phyloP scores from a whole-genome alignment of 106 monocot genomes.

The Triglochin maritima region DNA sequence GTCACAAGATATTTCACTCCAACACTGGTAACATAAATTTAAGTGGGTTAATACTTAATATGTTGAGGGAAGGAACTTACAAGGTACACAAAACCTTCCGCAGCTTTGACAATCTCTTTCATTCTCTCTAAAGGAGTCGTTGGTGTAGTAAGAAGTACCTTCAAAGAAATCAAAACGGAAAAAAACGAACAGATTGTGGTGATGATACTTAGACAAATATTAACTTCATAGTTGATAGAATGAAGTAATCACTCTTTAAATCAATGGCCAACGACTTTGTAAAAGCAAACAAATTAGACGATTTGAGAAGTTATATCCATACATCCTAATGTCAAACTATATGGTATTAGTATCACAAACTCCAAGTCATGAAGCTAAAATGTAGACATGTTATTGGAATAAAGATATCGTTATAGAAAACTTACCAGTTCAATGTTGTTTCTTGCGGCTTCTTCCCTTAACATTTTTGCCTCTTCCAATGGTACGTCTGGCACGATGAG shows the following conservation, averaged over 20 bases:
- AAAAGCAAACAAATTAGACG: too few species aligned
- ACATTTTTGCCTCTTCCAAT: slow-evolving; percentile 39
- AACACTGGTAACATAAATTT: too few species aligned
- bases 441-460: slow-evolving; percentile 43
- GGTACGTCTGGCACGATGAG: slow-evolving; percentile 69
- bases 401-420: neutral
- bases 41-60: neutral
- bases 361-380: too few species aligned
- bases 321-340: too few species aligned
- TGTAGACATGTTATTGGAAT: too few species aligned
- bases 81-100: slow-evolving; percentile 25
- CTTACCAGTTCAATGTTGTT: slow-evolving; percentile 49
- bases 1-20: too few species aligned
- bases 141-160: slow-evolving; percentile 21
- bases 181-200: neutral
- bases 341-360: too few species aligned
- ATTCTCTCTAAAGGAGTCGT: slow-evolving; percentile 17
- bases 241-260: neutral
- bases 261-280: too few species aligned
- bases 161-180: neutral
- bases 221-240: neutral
- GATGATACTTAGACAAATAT: neutral
- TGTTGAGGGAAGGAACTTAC: slow-evolving; percentile 6
- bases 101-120: slow-evolving; percentile 15
- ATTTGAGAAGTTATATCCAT: too few species aligned